A percentile compares a stretch with the other conserved stretches of the same genome.
These are phyloP conservation scores for Botrytis elliptica DNA, from an alignment of 2,329 filamentous ascomycete genomes.

Conservation along the genomic window DNA sequence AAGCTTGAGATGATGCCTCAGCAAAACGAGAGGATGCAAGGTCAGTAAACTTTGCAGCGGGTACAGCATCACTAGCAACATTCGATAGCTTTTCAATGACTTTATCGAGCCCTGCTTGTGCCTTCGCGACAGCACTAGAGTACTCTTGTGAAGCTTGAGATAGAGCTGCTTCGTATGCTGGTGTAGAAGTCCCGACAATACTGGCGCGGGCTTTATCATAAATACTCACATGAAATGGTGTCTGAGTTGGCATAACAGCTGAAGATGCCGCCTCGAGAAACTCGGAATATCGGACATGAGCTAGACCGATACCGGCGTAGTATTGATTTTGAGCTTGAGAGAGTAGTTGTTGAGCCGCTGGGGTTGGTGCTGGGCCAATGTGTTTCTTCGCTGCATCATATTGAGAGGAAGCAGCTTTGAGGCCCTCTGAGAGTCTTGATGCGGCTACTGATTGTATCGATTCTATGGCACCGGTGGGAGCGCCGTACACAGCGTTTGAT, in stretches of 20 bases:
- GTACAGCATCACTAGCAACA: constrained; percentile 39
- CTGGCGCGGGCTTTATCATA: constrained; percentile 29
- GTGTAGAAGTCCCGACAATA: constrained; percentile 33
- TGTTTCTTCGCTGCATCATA: constrained; percentile 67
- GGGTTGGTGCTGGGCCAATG: constrained; percentile 56
- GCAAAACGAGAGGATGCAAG: constrained; percentile 47
- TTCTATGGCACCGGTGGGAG: constrained; percentile 51
- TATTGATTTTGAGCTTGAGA: constrained; percentile 65
- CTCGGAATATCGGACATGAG: constrained; percentile 74
- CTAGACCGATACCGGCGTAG: constrained; percentile 74
- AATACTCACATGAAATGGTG: constrained; percentile 44
- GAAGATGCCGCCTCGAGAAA: constrained; percentile 71
- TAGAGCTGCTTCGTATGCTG: constrained; percentile 29
- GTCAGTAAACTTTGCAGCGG: constrained; percentile 43
- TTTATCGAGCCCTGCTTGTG: constrained; percentile 4
- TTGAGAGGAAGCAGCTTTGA: constrained; percentile 68
- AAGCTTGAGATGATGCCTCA: constrained; percentile 45
- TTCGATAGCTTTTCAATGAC: constrained; percentile 40
- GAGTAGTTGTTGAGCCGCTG: constrained; percentile 52
- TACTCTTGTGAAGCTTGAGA: constrained; percentile 30
- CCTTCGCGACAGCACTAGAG: constrained; percentile 28
- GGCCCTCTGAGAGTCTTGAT: constrained; percentile 67
- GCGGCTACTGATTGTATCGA: constrained; percentile 68
- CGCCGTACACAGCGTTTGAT: constrained; percentile 51
- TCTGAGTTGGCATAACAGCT: constrained; percentile 63